Conservation (phyloP, 176 grass and related monocot genomes). For the Elaeis guineensis region DNA sequence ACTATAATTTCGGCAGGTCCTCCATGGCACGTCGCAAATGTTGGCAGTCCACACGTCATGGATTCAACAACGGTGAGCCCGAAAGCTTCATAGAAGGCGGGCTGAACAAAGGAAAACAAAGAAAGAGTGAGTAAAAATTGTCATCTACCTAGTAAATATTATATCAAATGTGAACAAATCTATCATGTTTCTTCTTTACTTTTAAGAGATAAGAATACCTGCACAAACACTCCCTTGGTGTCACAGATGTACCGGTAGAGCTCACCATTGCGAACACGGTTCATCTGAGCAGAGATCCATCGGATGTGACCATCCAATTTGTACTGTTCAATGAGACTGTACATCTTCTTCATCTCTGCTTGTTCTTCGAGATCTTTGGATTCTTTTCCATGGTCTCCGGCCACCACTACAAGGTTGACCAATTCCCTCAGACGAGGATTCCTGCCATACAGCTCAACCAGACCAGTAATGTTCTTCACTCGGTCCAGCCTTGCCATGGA, state of each 20-base stretch:
- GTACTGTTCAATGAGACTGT: constrained; percentile 12
- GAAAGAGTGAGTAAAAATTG: too few species aligned
- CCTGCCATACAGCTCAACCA: constrained; percentile 5
- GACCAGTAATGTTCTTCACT: constrained; percentile 5
- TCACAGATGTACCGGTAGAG: constrained; percentile 2
- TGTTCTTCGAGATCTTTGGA: constrained; percentile 2
- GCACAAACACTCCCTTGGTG: constrained; percentile 4
- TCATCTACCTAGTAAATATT: too few species aligned
- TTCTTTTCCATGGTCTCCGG: constrained; percentile 10
- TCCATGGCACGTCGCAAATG: too few species aligned
- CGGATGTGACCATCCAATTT: constrained; percentile 2
- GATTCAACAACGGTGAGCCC: too few species aligned
- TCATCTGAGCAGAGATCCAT: constrained; percentile 8
- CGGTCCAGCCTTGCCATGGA: constrained; percentile 10
- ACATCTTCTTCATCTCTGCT: constrained; percentile 11
- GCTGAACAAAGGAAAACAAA: too few species aligned
- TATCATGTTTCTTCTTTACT: too few species aligned
- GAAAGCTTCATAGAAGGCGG: too few species aligned
- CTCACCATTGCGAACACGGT: constrained; percentile 7
- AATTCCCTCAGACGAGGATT: constrained; percentile 5
- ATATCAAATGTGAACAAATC: too few species aligned
- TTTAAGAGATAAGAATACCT: background rate
- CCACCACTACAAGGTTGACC: constrained; percentile 11
- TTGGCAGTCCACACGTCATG: too few species aligned
- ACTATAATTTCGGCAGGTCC: too few species aligned